These are phyloP conservation scores for Paracoccidioides lutzii DNA, from an alignment of 2,329 filamentous ascomycete genomes.

Conservation along the genomic window DNA sequence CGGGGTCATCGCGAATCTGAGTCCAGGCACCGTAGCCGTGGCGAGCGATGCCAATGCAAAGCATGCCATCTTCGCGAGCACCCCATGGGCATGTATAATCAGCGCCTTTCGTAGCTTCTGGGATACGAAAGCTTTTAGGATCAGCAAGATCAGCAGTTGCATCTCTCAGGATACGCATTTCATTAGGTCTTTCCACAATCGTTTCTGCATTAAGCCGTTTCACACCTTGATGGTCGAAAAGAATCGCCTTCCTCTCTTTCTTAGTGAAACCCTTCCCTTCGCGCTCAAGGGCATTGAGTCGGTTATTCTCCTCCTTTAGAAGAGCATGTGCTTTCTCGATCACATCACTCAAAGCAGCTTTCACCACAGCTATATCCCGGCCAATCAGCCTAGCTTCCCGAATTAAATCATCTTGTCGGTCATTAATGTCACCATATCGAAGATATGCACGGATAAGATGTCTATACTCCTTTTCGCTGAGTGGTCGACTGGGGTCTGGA, in stretches of 20 bases:
- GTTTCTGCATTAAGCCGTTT: conserved; percentile 96
- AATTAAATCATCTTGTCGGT: conserved; percentile 75
- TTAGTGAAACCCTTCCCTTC: conserved; percentile 76
- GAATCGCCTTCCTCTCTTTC: conserved; percentile 92
- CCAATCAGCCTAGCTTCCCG: conserved; percentile 73
- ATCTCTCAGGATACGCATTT: conserved; percentile 71
- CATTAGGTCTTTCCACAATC: conserved; percentile 76
- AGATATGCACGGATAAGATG: conserved; percentile 85
- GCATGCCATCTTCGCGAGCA: conserved; percentile 88
- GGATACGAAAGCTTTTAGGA: conserved; percentile 67
- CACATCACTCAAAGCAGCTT: conserved; percentile 62
- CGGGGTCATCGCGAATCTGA: conserved; percentile 80
- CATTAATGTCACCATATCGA: conserved; percentile 78
- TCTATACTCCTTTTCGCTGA: conserved; percentile 84
- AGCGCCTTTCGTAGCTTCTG: conserved; percentile 82
- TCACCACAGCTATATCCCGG: conserved; percentile 70
- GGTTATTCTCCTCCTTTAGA: conserved; percentile 58
- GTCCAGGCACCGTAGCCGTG: conserved; percentile 95
- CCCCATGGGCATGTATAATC: conserved; percentile 90
- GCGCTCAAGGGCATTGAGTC: conserved; percentile 52
- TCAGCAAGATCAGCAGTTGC: conserved; percentile 54
- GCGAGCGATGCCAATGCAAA: conserved; percentile 80
- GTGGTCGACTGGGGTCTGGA: conserved; percentile 70
- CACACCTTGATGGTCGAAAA: conserved; percentile 87
- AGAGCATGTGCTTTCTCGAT: conserved; percentile 57